These are phyloP conservation scores for Botrytis elliptica DNA, from an alignment of 2,329 filamentous ascomycete genomes.

Conservation along the genomic window DNA sequence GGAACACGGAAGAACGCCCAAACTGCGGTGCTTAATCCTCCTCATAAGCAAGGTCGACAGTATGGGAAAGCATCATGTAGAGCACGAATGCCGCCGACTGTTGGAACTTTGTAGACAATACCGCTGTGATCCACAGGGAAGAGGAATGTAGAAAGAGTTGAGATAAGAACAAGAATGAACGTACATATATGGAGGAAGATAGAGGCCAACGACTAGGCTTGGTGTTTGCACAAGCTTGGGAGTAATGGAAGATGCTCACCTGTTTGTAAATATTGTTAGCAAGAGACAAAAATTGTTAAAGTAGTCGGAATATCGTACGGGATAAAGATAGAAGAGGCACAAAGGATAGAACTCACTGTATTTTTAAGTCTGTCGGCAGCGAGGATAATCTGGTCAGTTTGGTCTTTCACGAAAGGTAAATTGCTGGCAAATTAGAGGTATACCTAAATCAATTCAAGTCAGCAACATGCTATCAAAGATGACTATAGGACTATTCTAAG, in stretches of 20 bases:
- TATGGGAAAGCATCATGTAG: background rate
- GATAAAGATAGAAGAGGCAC: background rate
- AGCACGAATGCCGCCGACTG: too few relatives aligned
- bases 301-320: background rate
- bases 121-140: background rate
- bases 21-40: background rate
- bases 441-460: background rate
- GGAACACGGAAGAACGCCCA: background rate
- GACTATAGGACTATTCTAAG: too few relatives aligned
- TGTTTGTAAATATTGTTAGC: background rate
- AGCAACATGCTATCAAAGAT: background rate
- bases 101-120: background rate
- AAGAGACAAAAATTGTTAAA: background rate
- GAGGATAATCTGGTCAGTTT: background rate
- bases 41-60: background rate
- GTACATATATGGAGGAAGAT: background rate
- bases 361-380: background rate
- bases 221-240: background rate
- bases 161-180: background rate
- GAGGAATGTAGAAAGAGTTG: too few relatives aligned
- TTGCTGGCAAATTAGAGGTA: background rate
- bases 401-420: background rate
- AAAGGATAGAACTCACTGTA: background rate
- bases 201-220: background rate
- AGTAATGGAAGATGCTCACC: slow-evolving; percentile 2